phyloP scores from a whole-genome alignment of 2,329 filamentous ascomycete species.

The Macrophomina pseudophaseolina region DNA sequence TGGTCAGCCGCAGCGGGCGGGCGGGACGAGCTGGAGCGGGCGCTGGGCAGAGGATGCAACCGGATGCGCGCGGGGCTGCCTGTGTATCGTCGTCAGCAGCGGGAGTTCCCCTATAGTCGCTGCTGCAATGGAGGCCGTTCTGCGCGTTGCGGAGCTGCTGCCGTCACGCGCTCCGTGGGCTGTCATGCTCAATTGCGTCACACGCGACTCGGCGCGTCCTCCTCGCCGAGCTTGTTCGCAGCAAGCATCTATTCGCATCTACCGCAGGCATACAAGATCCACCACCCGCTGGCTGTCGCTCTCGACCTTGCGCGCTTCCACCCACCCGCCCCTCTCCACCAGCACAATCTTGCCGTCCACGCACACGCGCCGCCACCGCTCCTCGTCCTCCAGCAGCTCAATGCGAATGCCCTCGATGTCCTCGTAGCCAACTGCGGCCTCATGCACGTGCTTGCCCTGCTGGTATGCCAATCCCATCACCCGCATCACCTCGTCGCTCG shows the following conservation, averaged over 20 bases:
- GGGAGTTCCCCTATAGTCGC: constrained; percentile 1
- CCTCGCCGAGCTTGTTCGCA: not conserved
- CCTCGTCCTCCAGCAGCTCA: constrained; percentile 68
- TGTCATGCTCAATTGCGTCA: constrained; percentile 22
- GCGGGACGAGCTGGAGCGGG: not conserved
- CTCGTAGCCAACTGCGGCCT: constrained; percentile 68
- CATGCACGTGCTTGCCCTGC: constrained; percentile 61
- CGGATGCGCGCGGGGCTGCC: constrained; percentile 16
- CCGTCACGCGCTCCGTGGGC: constrained; percentile 25
- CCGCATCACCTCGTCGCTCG: constrained; percentile 71
- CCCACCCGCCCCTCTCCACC: constrained; percentile 71
- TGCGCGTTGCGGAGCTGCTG: constrained; percentile 1
- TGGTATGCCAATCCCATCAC: constrained; percentile 72
- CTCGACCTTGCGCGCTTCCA: constrained; percentile 65
- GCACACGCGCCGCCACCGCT: constrained; percentile 81
- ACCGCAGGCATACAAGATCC: constrained; percentile 36
- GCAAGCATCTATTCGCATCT: constrained; percentile 28
- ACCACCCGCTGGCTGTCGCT: constrained; percentile 39
- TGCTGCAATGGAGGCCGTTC: not conserved
- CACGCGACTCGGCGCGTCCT: constrained; percentile 22
- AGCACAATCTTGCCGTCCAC: constrained; percentile 89
- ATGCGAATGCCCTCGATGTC: constrained; percentile 71
- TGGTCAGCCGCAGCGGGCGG: not conserved
- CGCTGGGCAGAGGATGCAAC: not conserved
- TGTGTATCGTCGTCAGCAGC: not conserved